Evolutionary conservation across 192 early-diverging fungal species (phyloP), one percentile per base, ranked within the genome.

Genomic region (Dissophora ornata): DNA sequence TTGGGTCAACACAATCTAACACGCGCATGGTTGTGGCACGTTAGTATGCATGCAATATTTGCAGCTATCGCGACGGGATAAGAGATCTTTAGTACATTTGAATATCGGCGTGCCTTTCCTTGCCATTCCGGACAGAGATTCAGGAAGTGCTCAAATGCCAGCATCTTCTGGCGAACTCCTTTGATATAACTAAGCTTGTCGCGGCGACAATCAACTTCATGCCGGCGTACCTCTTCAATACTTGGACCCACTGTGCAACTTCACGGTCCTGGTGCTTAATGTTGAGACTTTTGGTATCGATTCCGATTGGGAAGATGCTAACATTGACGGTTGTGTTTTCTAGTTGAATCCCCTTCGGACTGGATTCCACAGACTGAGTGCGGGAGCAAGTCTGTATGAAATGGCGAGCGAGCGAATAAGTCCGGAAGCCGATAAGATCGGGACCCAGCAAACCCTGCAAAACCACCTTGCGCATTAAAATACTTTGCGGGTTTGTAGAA

Each of bases 141-240:
- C 44, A 99, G 71, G 69, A 99, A 99, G 29, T 86, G 87, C 62
- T 98, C 95, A 81, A 95, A 99, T 0, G 95, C 92, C 4, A 93
- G 82, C 71, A 99, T 79, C 83, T 98, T 98, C 80, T 99, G 96
- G 32, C 91, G 90, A 30, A 99, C 94, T 15, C 96, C 96, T 68
- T 97, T 98, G 68, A 98, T 89, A 61, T 93, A 92, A 83, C 98
- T 96, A 45, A 98, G 85, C 84, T 97, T 97, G 84, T 99, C 97
- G 21, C 96, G 86, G 95, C 96, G 40, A 98, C 92, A 69, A 99
- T 92, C 57, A 99, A 81, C 62, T 94, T 91, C 68, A 97, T 97
- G 0, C 90, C 97, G 16, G 90, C 86, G 71, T 97, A 99, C 63
- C 96, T 88, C 46, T 84, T 84, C 18, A 99, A 84, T 24, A 91